phyloP scores from a whole-genome alignment of 192 early-diverging fungal species.

The Backusella psychrophila region DNA sequence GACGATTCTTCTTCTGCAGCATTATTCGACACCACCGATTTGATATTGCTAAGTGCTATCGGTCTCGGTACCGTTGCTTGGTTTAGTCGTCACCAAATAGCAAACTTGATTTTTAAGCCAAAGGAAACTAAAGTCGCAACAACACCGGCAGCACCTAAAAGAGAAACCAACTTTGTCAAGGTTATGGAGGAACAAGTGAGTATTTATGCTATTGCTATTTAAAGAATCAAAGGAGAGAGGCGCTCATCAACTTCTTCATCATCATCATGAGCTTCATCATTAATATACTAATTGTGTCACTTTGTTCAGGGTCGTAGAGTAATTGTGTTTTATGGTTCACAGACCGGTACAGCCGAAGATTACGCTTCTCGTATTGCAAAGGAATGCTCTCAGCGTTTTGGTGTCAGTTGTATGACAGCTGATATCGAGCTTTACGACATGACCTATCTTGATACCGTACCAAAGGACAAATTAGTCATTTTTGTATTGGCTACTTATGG shows the following conservation, averaged over 20 bases:
- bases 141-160: constrained; percentile 26
- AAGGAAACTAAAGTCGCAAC: neutral
- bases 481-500: constrained; percentile 97
- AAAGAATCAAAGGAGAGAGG: neutral
- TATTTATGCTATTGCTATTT: neutral
- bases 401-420: constrained; percentile 73
- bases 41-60: constrained; percentile 43
- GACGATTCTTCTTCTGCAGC: neutral
- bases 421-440: constrained; percentile 95
- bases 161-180: constrained; percentile 50
- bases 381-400: constrained; percentile 71
- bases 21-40: constrained; percentile 44
- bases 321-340: constrained; percentile 94
- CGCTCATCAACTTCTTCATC: neutral
- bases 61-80: constrained; percentile 25
- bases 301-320: constrained; percentile 61
- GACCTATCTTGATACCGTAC: constrained; percentile 72
- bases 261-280: neutral
- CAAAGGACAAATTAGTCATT: constrained; percentile 68
- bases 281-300: neutral
- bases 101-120: neutral
- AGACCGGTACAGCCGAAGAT: constrained; percentile 99
- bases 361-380: constrained; percentile 90
- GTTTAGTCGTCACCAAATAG: constrained; percentile 24
- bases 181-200: constrained; percentile 54